Conservation (phyloP, 257 asterid genomes). For the Fraxinus americana region DNA sequence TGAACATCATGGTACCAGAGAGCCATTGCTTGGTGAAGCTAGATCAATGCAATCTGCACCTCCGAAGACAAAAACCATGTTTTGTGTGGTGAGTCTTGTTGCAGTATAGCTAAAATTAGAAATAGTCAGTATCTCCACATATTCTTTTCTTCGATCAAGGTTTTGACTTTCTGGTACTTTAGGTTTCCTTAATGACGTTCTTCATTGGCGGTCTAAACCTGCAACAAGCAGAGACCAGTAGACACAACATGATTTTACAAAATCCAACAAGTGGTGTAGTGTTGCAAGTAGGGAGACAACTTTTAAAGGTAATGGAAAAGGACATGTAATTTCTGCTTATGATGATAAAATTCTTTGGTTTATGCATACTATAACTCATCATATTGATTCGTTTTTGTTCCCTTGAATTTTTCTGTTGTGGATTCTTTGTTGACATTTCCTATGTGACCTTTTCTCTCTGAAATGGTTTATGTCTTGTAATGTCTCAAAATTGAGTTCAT, state of each 20-base stretch:
- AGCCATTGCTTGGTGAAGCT: conserved; percentile 54
- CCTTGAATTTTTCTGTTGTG: not conserved
- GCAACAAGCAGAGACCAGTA: conserved; percentile 30
- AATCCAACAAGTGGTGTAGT: conserved; percentile 38
- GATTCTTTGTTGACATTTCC: conserved; percentile 3
- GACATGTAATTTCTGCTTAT: conserved; percentile 7
- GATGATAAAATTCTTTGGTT: not conserved
- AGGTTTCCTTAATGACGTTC: conserved; percentile 54
- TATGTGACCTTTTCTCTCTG: not conserved
- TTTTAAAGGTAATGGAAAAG: conserved; percentile 38
- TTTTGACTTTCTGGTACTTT: conserved; percentile 30
- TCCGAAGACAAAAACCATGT: conserved; percentile 48
- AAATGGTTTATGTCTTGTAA: not conserved
- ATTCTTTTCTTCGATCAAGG: conserved; percentile 13
- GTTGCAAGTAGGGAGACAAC: conserved; percentile 47
- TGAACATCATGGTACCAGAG: conserved; percentile 35
- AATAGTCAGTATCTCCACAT: not conserved
- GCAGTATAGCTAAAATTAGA: not conserved
- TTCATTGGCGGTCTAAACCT: conserved; percentile 39
- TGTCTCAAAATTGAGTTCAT: too few species aligned
- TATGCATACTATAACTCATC: not conserved
- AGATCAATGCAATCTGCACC: conserved; percentile 38
- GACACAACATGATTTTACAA: conserved; percentile 16
- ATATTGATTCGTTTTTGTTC: not conserved
- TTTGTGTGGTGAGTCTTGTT: conserved; percentile 62